A percentile compares a stretch with the other conserved stretches of the same genome.
Conservation (phyloP, 2,329 filamentous ascomycete genomes). For the Cercospora beticola region DNA sequence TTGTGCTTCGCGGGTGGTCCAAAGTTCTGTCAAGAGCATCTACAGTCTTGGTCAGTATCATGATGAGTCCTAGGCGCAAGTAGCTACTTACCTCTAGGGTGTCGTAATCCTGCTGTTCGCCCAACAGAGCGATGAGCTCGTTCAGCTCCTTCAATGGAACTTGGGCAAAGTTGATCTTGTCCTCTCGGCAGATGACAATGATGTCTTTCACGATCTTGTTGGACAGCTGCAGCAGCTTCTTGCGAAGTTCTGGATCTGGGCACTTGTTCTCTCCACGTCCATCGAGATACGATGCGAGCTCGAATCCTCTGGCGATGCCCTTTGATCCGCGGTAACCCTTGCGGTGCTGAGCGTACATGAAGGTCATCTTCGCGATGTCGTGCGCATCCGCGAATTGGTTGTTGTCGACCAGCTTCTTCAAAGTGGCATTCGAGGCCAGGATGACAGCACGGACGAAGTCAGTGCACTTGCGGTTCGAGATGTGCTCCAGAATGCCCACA, state of each 20-base stretch:
- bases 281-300: slow-evolving; percentile 48
- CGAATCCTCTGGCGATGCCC: slow-evolving; percentile 48
- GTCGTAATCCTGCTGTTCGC: slow-evolving; percentile 49
- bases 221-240: slow-evolving; percentile 42
- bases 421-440: slow-evolving; percentile 40
- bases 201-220: slow-evolving; percentile 45
- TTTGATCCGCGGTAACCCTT: slow-evolving; percentile 44
- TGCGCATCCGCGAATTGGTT: slow-evolving; percentile 45
- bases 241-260: slow-evolving; percentile 38
- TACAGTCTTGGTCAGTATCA: slow-evolving; percentile 5
- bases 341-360: slow-evolving; percentile 46
- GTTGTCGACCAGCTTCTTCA: slow-evolving; percentile 40
- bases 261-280: slow-evolving; percentile 43
- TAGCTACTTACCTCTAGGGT: slow-evolving; percentile 44
- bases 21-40: slow-evolving; percentile 45
- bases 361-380: slow-evolving; percentile 47
- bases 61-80: not conserved
- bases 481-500: slow-evolving; percentile 42
- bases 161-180: slow-evolving; percentile 47
- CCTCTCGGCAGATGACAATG: slow-evolving; percentile 44
- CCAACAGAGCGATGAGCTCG: slow-evolving; percentile 49
- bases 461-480: slow-evolving; percentile 40
- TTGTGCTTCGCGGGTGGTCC: slow-evolving; percentile 49
- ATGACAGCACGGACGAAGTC: slow-evolving; percentile 45
- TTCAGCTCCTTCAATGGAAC: slow-evolving; percentile 49